Base-by-base conservation (phyloP, 495 filamentous ascomycete genomes). In the Melanomma pulvis-pyrius region DNA sequence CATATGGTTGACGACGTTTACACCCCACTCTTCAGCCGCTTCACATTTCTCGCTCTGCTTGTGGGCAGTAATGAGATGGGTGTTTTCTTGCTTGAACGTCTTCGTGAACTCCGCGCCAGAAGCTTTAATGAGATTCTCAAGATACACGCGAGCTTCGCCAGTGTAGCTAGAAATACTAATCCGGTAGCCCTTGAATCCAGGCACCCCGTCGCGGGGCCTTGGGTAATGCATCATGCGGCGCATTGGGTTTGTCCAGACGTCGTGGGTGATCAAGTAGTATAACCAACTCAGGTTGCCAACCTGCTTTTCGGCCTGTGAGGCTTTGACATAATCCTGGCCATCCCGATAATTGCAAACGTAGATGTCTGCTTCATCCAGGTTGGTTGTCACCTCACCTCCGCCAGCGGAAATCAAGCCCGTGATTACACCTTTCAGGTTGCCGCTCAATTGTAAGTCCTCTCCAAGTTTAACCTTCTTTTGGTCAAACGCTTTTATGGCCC, bases 91-190 rank as follows among this genome's bases (percentile, higher is more conserved):
- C 74, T 90, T 94, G 85, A 98, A 87, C 0, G 91, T 92, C 77
- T 93, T 93, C 7, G 94, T 98, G 72, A 89, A 97, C 56, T 88
- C 86, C 0, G 87, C 94, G 5, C 96, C 96, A 2, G 89, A 79
- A 19, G 92, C 92, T 48, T 79, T 85, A 54, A 97, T 87, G 28
- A 99, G 81, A 67, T 93, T 97, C 75, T 99, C 94, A 28, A 99
- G 81, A 75, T 98, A 99, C 46, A 90, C 84, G 30, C 94, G 85
- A 11, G 93, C 92, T 76, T 99, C 96, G 19, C 94, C 94, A 29
- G 90, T 90, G 73, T 99, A 99, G 75, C 97, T 98, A 0, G 93
- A 97, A 1, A 99, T 78, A 59, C 91, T 93, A 67, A 99, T 94
- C 59, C 80, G 83, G 71, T 88, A 81, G 11, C 82, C 81, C 65